Evolutionary conservation across 2,329 filamentous ascomycete species (phyloP).

Genomic region (Fusarium lateritium): DNA sequence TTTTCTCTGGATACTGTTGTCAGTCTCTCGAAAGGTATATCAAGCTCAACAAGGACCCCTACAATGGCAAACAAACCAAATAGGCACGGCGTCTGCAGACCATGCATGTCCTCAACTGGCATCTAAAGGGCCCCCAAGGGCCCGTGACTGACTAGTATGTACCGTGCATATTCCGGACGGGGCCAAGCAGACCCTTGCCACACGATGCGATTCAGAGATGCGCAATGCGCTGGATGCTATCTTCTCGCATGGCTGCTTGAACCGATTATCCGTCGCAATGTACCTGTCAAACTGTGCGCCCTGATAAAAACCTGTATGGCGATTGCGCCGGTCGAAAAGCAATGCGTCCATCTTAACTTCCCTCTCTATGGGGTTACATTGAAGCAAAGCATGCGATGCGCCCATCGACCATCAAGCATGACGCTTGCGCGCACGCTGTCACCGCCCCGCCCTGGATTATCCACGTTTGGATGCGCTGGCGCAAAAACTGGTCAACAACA

Average conservation of each 20-base stretch:
- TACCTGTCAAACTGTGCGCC: not conserved
- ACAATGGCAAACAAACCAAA: conserved; percentile 33
- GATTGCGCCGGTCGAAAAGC: conserved; percentile 23
- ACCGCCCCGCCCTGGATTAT: conserved; percentile 47
- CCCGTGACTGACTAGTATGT: conserved; percentile 40
- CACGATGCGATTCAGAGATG: conserved; percentile 44
- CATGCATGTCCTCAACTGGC: conserved; percentile 38
- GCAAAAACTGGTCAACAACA: conserved; percentile 49
- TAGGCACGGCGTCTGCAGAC: conserved; percentile 38
- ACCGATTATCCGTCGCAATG: not conserved
- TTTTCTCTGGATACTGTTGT: conserved; percentile 5
- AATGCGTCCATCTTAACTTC: conserved; percentile 33
- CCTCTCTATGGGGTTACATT: conserved; percentile 40
- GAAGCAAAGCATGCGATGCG: conserved; percentile 46
- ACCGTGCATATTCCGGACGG: conserved; percentile 38
- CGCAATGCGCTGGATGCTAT: conserved; percentile 33
- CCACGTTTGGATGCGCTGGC: conserved; percentile 50
- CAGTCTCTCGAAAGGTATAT: conserved; percentile 11
- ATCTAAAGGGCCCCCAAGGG: conserved; percentile 29
- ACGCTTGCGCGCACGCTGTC: conserved; percentile 51
- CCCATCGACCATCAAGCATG: conserved; percentile 49
- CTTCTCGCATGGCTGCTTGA: conserved; percentile 7
- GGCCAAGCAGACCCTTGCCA: conserved; percentile 44
- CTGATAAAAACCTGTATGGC: not conserved
- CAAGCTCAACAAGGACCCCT: conserved; percentile 38